Percentiles rank a stretch among this genome's conserved stretches.
Evolutionary conservation across 352 stramenopile species (phyloP).

Genomic region (Phytopythium kandeliae): DNA sequence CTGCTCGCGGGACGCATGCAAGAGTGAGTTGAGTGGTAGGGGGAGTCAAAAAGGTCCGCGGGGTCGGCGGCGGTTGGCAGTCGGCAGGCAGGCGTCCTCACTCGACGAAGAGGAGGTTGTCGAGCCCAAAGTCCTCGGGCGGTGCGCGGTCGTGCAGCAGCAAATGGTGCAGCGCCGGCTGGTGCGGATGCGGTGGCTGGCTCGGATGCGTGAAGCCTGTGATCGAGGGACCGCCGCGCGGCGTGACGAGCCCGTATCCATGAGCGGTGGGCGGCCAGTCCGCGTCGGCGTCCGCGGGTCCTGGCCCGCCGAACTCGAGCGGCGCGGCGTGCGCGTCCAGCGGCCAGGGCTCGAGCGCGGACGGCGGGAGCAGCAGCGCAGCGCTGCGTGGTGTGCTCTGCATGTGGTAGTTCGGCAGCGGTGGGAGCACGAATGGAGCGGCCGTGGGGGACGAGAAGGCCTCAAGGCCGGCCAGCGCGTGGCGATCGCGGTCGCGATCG

Average conservation of each 20-base stretch:
- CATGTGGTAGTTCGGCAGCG: conserved; percentile 34
- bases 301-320: conserved; percentile 30
- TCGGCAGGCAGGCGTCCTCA: conserved; percentile 12
- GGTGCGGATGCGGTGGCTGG: conserved; percentile 8
- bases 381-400: conserved; percentile 21
- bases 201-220: no score
- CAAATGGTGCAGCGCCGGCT: neutral
- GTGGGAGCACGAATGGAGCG: conserved; percentile 34
- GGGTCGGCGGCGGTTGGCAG: no score
- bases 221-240: conserved; percentile 12
- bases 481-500: conserved; percentile 7
- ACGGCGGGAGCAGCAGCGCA: conserved; percentile 7
- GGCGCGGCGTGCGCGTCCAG: conserved; percentile 46
- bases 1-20: no score
- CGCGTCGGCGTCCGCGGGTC: conserved; percentile 30
- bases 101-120: conserved; percentile 65
- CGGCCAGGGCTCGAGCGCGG: conserved; percentile 49
- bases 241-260: conserved; percentile 5
- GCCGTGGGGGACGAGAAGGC: conserved; percentile 22
- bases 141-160: conserved; percentile 21
- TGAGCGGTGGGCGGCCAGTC: conserved; percentile 33
- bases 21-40: no score
- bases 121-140: conserved; percentile 56
- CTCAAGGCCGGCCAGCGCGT: conserved; percentile 32
- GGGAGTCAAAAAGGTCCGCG: no score